Conservation (phyloP, 2,329 filamentous ascomycete genomes). For the Beauveria varroae region DNA sequence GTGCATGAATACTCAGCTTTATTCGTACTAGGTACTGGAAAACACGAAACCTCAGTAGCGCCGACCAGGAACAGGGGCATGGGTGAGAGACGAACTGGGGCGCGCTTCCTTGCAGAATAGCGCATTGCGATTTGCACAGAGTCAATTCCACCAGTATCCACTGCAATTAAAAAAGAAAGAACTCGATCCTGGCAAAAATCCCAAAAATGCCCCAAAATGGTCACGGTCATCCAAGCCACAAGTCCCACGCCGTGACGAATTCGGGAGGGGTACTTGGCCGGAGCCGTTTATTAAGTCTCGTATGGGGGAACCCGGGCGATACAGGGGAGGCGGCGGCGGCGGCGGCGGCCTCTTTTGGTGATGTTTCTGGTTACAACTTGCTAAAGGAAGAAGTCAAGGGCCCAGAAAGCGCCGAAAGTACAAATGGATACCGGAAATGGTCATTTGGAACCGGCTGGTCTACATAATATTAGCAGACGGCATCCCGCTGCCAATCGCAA, state of each 20-base stretch:
- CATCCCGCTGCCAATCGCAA: constrained; percentile 1
- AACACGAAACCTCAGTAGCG: background rate
- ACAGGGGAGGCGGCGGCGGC: too few relatives aligned
- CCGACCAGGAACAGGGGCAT: background rate
- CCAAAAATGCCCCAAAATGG: background rate
- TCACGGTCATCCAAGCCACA: background rate
- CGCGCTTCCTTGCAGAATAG: background rate
- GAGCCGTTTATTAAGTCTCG: background rate
- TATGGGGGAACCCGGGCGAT: background rate
- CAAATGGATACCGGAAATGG: background rate
- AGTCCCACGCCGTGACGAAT: background rate
- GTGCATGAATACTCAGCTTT: background rate
- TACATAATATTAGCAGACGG: background rate
- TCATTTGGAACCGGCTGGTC: background rate
- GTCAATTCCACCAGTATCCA: constrained; percentile 8
- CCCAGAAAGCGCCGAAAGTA: too few relatives aligned
- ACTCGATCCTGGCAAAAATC: background rate
- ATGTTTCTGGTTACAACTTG: too few relatives aligned
- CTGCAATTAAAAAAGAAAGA: constrained; percentile 3
- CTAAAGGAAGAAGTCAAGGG: too few relatives aligned
- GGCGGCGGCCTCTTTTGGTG: too few relatives aligned
- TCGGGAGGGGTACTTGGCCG: background rate
- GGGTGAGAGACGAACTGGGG: background rate
- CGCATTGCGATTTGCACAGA: constrained; percentile 9
- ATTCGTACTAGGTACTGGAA: too few relatives aligned